Base-by-base conservation (phyloP, 371 early-diverging fungal genomes). In the Apophysomyces trapeziformis region DNA sequence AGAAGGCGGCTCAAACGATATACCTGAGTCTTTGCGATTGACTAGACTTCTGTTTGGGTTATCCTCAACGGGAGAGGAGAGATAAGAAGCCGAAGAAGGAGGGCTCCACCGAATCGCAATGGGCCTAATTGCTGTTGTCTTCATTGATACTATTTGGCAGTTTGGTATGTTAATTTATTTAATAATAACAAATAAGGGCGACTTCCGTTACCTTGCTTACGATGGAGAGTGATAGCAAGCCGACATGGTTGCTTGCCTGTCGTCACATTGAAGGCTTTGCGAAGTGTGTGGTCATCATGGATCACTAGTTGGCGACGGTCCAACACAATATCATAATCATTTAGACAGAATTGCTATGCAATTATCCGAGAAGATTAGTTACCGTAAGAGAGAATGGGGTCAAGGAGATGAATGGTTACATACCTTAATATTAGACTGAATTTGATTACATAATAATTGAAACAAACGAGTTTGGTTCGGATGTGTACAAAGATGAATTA, bases 21-120 rank as follows among this genome's bases (percentile, higher is more conserved):
- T 67, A 4, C 75, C 78, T 5, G 78, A 78, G 54, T 78, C 74
- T 61, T 72, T 76, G 59, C 76, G 68, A 13, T 14, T 32, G 7
- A 7, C 7, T 5, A 38, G 37, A 21, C 41, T 26, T 61, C 37
- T n/a, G 38, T 38, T 47, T 38, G 12, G n/a, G 21, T 0, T 56
- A 26, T 26, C 32, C 32, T 57, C 21, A 14, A 44, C 5, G 9
- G 57, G 50, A n/a, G 58, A 32, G 12, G 58, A 57, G 41, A 50
- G 41, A 41, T 14, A 64, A 11, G 41, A 13, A 21, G 11, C 26
- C 7, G 57, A 38, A 57, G 45, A 41, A 13, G 41, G 41, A 41
- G 8, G 8, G 41, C 8, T 59, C 67, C 67, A 67, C 57, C 64
- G 61, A 46, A 46, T 46, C 18, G 67, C 67, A 13, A 46, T 57